phyloP scores from a whole-genome alignment of 2,329 filamentous ascomycete species.

The Cytospora piceae region DNA sequence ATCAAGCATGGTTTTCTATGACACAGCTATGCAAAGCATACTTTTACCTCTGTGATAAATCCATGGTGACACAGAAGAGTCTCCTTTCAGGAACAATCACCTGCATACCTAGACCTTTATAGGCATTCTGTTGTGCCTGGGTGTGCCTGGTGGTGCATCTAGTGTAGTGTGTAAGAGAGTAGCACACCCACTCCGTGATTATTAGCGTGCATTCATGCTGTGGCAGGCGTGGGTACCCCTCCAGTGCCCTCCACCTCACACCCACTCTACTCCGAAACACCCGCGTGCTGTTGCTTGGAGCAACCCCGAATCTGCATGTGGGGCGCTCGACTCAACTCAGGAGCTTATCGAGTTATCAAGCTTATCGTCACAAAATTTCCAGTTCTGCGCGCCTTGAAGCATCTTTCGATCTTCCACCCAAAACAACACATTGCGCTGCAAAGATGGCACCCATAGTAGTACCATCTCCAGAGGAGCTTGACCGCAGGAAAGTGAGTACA shows the following conservation, averaged over 20 bases:
- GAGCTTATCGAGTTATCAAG: conserved; percentile 11
- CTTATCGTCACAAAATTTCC: conserved; percentile 29
- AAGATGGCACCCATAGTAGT: conserved; percentile 50
- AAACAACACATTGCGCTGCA: conserved; percentile 18
- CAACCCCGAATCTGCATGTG: conserved; percentile 10
- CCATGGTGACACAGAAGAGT: too few relatives aligned
- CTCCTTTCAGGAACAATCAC: too few relatives aligned
- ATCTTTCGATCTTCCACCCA: conserved; percentile 14
- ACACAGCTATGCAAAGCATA: too few relatives aligned
- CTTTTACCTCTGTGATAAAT: too few relatives aligned
- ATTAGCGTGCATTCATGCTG: background rate
- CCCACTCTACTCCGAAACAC: background rate
- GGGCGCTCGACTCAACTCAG: conserved; percentile 3
- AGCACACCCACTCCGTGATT: too few relatives aligned
- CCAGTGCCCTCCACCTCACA: background rate
- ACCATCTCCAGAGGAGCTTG: conserved; percentile 59
- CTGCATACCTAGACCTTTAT: too few relatives aligned
- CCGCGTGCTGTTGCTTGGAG: background rate
- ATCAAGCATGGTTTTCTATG: too few relatives aligned
- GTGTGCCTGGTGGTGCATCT: too few relatives aligned
- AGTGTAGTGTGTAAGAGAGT: too few relatives aligned
- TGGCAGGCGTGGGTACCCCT: conserved; percentile 1
- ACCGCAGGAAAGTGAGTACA: conserved; percentile 61
- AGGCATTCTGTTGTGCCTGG: too few relatives aligned
- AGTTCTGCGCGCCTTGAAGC: conserved; percentile 8